Conservation (phyloP, 2,329 filamentous ascomycete genomes). For the Fusarium continuum region DNA sequence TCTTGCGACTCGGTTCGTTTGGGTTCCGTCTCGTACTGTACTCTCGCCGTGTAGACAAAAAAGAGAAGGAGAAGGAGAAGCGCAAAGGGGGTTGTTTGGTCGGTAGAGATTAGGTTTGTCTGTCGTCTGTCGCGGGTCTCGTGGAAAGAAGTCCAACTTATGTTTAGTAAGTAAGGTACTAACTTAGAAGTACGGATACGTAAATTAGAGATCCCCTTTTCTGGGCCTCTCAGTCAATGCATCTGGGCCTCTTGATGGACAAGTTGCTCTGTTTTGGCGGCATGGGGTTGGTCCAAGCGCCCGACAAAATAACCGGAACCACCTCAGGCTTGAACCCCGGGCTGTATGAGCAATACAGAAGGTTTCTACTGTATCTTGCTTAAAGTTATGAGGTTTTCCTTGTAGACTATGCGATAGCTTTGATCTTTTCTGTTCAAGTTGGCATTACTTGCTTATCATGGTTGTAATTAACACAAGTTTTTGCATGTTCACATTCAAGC, state of each 20-base stretch:
- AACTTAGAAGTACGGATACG: conserved; percentile 10
- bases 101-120: background rate
- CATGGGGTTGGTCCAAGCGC: conserved; percentile 43
- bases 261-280: conserved; percentile 42
- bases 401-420: too few relatives aligned
- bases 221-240: conserved; percentile 39
- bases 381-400: background rate
- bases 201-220: conserved; percentile 45
- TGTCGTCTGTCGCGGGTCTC: conserved; percentile 36
- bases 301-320: conserved; percentile 42
- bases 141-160: conserved; percentile 33
- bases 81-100: background rate
- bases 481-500: too few relatives aligned
- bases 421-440: too few relatives aligned
- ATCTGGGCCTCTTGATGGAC: conserved; percentile 40
- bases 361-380: background rate
- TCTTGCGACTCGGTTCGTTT: conserved; percentile 1
- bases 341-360: conserved; percentile 1
- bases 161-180: conserved; percentile 35
- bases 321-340: conserved; percentile 7
- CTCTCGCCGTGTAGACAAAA: conserved; percentile 1
- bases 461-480: too few relatives aligned
- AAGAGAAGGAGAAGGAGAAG: background rate
- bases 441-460: too few relatives aligned
- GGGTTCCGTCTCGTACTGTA: conserved; percentile 11